Evolutionary conservation across 2,329 filamentous ascomycete species (phyloP).

Genomic region (Penicillium sp.): DNA sequence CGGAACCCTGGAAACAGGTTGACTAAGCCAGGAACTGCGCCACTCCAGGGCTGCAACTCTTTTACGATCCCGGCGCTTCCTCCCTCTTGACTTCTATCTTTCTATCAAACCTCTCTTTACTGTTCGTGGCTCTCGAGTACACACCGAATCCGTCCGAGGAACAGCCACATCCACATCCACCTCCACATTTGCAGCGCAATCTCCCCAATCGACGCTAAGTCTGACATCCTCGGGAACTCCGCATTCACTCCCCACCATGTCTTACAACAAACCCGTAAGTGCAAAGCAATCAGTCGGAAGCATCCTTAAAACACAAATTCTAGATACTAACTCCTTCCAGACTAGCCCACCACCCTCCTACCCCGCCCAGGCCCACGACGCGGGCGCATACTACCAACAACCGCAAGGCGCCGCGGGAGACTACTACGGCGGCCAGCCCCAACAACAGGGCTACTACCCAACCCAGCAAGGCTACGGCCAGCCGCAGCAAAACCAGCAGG

Average conservation of each 20-base stretch:
- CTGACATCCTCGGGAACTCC: slow-evolving; percentile 4
- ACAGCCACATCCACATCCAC: background rate
- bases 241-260: slow-evolving; percentile 19
- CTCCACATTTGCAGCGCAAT: background rate
- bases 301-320: background rate
- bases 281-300: background rate
- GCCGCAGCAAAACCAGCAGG: slow-evolving; percentile 25
- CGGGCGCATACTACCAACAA: slow-evolving; percentile 23
- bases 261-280: slow-evolving; percentile 29
- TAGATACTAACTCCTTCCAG: slow-evolving; percentile 11
- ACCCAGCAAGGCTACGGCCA: slow-evolving; percentile 19
- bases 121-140: background rate
- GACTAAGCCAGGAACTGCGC: slow-evolving; percentile 3
- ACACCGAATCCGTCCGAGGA: background rate
- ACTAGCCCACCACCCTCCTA: slow-evolving; percentile 33
- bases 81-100: background rate
- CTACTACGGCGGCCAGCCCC: slow-evolving; percentile 27
- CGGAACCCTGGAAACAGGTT: background rate
- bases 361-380: slow-evolving; percentile 28
- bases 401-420: slow-evolving; percentile 26
- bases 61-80: background rate
- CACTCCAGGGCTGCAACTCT: background rate
- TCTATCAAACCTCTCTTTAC: background rate
- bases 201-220: slow-evolving; percentile 1
- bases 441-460: slow-evolving; percentile 20